Conservation (phyloP, 257 asterid species). For the Jaltomata sinuosa region DNA sequence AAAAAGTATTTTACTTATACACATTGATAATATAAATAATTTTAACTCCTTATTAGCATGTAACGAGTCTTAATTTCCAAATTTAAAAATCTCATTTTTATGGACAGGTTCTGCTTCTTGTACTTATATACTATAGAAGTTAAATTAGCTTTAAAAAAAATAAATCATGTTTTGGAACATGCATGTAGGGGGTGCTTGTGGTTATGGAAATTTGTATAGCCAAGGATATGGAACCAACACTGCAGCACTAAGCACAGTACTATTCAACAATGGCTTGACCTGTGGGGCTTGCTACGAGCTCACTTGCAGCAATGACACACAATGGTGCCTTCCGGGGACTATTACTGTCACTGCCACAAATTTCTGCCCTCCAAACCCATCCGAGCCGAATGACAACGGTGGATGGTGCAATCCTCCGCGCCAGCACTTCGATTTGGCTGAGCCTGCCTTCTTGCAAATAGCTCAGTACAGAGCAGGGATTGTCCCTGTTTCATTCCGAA, state of each 20-base stretch:
- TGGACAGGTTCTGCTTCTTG: background rate
- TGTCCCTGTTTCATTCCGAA: slow-evolving; percentile 41
- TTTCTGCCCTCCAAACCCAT: slow-evolving; percentile 61
- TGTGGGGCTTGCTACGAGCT: slow-evolving; percentile 55
- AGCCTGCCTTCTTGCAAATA: slow-evolving; percentile 44
- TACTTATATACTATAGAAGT: background rate
- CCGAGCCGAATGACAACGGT: slow-evolving; percentile 38
- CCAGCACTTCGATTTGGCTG: slow-evolving; percentile 39
- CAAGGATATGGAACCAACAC: slow-evolving; percentile 58
- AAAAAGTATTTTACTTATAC: no score
- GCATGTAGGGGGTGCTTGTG: background rate
- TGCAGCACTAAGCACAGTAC: slow-evolving; percentile 42
- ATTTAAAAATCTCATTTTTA: background rate
- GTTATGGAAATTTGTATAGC: slow-evolving; percentile 39
- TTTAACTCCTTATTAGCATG: background rate
- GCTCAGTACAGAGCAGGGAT: slow-evolving; percentile 49
- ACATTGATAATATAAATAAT: background rate
- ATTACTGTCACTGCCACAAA: slow-evolving; percentile 52
- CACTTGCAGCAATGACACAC: slow-evolving; percentile 28
- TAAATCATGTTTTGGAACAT: background rate
- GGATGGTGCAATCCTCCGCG: slow-evolving; percentile 49
- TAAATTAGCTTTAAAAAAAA: background rate
- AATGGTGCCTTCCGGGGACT: slow-evolving; percentile 41
- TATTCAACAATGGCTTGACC: slow-evolving; percentile 24
- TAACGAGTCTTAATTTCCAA: background rate